A percentile compares a stretch with the other conserved stretches of the same genome.
Conservation (phyloP, 148 eudicot genomes). For the Gaultheria prostrata region DNA sequence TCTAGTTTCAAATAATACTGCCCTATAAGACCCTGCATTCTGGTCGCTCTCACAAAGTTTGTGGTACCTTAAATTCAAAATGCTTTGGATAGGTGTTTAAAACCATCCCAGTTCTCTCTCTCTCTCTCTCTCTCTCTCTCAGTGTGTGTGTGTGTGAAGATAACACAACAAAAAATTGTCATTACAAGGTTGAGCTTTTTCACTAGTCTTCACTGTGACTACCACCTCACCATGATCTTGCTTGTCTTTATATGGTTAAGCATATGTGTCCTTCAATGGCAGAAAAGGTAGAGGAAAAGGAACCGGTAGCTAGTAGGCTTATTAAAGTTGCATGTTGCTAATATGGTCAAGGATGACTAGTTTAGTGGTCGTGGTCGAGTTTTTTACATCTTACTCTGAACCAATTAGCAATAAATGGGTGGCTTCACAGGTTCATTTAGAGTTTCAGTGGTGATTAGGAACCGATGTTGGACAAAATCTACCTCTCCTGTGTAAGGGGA, state of each 20-base stretch:
- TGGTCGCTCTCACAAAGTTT: not conserved
- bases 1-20: not conserved
- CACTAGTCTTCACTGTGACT: slow-evolving; percentile 1
- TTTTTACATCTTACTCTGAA: too few species aligned
- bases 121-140: too few species aligned
- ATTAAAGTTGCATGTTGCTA: not conserved
- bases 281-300: too few species aligned
- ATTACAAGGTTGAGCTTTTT: not conserved
- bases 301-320: not conserved
- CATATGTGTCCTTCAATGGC: not conserved
- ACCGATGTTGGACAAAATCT: too few species aligned
- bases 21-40: not conserved
- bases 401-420: too few species aligned
- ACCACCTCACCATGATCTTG: not conserved
- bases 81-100: not conserved
- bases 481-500: too few species aligned
- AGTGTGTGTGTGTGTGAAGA: too few species aligned
- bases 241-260: not conserved
- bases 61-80: not conserved
- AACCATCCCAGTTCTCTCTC: not conserved
- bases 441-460: too few species aligned
- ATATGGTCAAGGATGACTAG: too few species aligned
- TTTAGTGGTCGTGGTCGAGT: too few species aligned
- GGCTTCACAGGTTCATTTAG: too few species aligned
- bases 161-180: not conserved